Base-by-base conservation (phyloP, 257 asterid species). In the Petrea volubilis region DNA sequence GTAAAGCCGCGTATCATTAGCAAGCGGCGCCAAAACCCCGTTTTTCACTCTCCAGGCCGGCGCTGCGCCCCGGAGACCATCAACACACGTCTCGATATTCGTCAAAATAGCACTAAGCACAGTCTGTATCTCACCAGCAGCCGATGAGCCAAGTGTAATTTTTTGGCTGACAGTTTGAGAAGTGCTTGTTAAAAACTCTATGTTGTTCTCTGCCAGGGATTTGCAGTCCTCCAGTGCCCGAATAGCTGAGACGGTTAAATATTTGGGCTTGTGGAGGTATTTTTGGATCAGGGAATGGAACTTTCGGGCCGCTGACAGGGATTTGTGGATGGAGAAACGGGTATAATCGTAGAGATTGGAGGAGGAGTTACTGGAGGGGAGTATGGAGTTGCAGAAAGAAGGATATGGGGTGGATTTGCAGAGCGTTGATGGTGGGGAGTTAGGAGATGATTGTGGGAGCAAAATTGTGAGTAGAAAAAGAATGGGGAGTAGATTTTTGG, bases 141-240 rank as follows among this genome's bases (percentile, higher is more conserved):
- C 43, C 78, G 60, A 2, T 52, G 50, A 1, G 53, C 34, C 0
- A 85, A 36, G 29, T 90, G 91, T 2, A 59, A 47, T 28, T 55
- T 63, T 82, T 5, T 47, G 60, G 71, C 74, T 72, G 10, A 88
- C 78, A 0, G 76, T 79, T 59, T 59, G 62, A 61, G 65, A 70
- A 1, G 88, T 68, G 25, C 6, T 62, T 0, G 47, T 8, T 1
- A 92, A 77, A 23, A 80, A 73, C 61, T 93, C 98, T 6, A 84
- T 72, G 86, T 83, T 90, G 60, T 71, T 81, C 44, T 73, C 83
- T 0, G 97, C 95, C 21, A 93, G 70, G 23, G 64, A 76, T 24
- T 23, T 33, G 82, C 98, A 93, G 24, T 90, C 98, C 29, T 90
- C 74, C 11, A 93, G 91, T 0, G 98, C 96, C 0, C 93, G 78